These are phyloP conservation scores for Suhomyces faveliae DNA, from an alignment of 805 yeast species.

Conservation along the genomic window DNA sequence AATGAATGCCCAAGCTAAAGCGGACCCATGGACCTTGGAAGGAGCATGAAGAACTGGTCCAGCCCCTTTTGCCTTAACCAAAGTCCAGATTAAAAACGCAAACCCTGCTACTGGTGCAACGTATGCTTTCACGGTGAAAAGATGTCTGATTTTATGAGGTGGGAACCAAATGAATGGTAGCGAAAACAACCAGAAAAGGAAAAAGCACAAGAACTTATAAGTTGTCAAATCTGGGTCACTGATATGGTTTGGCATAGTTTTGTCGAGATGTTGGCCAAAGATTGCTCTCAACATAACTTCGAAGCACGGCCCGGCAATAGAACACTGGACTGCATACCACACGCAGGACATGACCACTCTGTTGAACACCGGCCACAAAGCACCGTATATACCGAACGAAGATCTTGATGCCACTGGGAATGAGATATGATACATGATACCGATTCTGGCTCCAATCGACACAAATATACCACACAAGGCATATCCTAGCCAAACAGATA, in stretches of 20 bases:
- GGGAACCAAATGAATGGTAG: slow-evolving; percentile 79
- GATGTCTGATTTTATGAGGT: slow-evolving; percentile 79
- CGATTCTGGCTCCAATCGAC: slow-evolving; percentile 70
- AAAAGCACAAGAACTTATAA: slow-evolving; percentile 70
- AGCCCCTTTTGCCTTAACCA: slow-evolving; percentile 74
- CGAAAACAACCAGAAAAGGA: slow-evolving; percentile 77
- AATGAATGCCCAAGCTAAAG: slow-evolving; percentile 80
- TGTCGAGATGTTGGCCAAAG: slow-evolving; percentile 59
- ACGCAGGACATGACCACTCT: slow-evolving; percentile 84
- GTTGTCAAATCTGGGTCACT: slow-evolving; percentile 63
- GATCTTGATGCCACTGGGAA: slow-evolving; percentile 83
- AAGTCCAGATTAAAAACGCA: slow-evolving; percentile 80
- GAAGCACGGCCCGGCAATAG: slow-evolving; percentile 83
- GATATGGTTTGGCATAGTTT: slow-evolving; percentile 63
- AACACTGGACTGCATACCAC: slow-evolving; percentile 87
- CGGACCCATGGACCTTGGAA: slow-evolving; percentile 51
- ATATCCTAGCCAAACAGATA: slow-evolving; percentile 87
- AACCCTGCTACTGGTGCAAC: slow-evolving; percentile 82
- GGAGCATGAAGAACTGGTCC: slow-evolving; percentile 67
- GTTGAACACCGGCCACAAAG: slow-evolving; percentile 84
- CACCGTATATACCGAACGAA: slow-evolving; percentile 84
- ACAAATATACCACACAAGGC: slow-evolving; percentile 67
- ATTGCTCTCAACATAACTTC: slow-evolving; percentile 72
- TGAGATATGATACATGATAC: slow-evolving; percentile 75
- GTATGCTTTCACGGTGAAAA: slow-evolving; percentile 79